Evolutionary conservation across 805 yeast species (phyloP), one percentile per base, ranked within the genome.

Genomic region (Candida namnaoensis): DNA sequence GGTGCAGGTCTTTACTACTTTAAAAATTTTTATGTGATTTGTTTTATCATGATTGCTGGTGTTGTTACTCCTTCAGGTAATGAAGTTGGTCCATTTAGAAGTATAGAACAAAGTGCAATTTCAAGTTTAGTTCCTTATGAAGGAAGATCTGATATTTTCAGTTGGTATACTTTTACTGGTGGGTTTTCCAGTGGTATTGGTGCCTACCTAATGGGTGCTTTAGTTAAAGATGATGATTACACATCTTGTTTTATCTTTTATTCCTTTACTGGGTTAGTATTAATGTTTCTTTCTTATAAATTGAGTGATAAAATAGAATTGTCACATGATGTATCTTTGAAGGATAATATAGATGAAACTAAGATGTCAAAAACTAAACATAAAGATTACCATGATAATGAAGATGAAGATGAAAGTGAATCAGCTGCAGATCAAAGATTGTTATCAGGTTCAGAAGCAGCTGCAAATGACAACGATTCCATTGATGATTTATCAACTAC

Each of bases 1-100:
- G 78, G 75, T 1, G 28, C 66, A 4, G 53, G 61, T 0, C 70
- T 76, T 46, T 60, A 57, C 3, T 40, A 59, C 15, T 44, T 61
- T 7, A 57, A 60, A 13, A 64, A 63, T 46, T 62, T 54, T 40
- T 51, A 50, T 34, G 14, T 68, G 1, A 52, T 76, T 38, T 57
- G 67, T 34, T 38, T 58, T 0, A 62, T 69, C 1, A 66, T 75
- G 2, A 54, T 71, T 13, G 36, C 71, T 10, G 82, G 82, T 3
- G 70, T 74, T n/a, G 61, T 76, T 24, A 73, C 80, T 2, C 78
- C 80, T 3, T 61, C 71, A n/a, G 82, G 82, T 5, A 71, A 71
- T 6, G 82, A 76, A 44, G 76, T 73, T 24, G 80, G 81, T 1
- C 78, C 81, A 1, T 76, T 75, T 54, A 60, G 79, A 44, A 69